A percentile compares a stretch with the other conserved stretches of the same genome.
phyloP scores from a whole-genome alignment of 805 yeast genomes.

The Ogataea allantospora region DNA sequence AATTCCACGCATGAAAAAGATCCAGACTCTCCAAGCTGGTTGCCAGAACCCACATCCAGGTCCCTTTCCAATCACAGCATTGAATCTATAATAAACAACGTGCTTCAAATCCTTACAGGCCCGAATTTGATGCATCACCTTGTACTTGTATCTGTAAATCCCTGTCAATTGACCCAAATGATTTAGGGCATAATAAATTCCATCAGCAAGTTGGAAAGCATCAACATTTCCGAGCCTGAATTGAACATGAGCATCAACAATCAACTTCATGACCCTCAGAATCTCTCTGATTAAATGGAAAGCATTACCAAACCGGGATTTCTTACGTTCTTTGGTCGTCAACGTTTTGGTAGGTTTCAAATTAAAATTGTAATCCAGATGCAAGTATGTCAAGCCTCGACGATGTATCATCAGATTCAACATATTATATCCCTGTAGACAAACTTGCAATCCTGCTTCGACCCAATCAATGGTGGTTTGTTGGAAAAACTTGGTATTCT shows the following conservation, averaged over 20 bases:
- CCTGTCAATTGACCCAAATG: slow-evolving; percentile 97
- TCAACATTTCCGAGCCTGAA: slow-evolving; percentile 87
- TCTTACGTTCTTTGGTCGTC: slow-evolving; percentile 93
- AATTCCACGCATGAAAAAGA: slow-evolving; percentile 85
- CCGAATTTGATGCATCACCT: slow-evolving; percentile 96
- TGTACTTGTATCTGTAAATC: slow-evolving; percentile 92
- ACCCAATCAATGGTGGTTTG: slow-evolving; percentile 96
- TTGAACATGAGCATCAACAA: slow-evolving; percentile 94
- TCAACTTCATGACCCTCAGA: slow-evolving; percentile 72
- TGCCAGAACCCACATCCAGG: slow-evolving; percentile 99
- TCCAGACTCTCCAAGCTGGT: slow-evolving; percentile 98
- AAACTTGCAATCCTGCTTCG: slow-evolving; percentile 93
- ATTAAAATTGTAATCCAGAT: slow-evolving; percentile 92
- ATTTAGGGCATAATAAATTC: slow-evolving; percentile 82
- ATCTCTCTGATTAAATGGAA: slow-evolving; percentile 93
- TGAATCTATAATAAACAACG: slow-evolving; percentile 81
- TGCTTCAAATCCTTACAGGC: slow-evolving; percentile 96
- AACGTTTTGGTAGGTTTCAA: slow-evolving; percentile 94
- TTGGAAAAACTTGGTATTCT: slow-evolving; percentile 83
- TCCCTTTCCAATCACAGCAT: slow-evolving; percentile 87
- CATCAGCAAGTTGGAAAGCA: slow-evolving; percentile 93
- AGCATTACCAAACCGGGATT: slow-evolving; percentile 94
- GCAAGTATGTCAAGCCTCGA: slow-evolving; percentile 87
- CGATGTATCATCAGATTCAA: slow-evolving; percentile 84
- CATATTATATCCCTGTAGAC: slow-evolving; percentile 93